Conservation (phyloP, 2,329 filamentous ascomycete genomes). For the Phyllosticta citriasiana region DNA sequence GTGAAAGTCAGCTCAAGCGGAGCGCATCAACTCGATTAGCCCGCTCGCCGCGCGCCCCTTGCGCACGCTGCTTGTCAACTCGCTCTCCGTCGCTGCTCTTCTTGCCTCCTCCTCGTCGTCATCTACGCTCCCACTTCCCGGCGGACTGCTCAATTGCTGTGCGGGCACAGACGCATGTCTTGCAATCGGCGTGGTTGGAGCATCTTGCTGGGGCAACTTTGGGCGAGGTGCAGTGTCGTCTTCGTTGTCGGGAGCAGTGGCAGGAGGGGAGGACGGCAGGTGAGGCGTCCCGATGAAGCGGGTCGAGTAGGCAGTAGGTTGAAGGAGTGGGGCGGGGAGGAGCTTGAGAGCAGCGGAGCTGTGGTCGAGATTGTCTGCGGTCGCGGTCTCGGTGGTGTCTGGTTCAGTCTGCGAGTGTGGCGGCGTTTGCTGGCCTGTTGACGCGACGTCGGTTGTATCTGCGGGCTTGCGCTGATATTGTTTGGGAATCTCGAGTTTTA, state of each 20-base stretch:
- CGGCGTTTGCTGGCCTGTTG: constrained; percentile 16
- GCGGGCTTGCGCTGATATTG: constrained; percentile 14
- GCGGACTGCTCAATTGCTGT: constrained; percentile 16
- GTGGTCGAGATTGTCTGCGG: constrained; percentile 20
- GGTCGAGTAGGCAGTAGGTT: constrained; percentile 29
- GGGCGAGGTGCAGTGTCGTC: constrained; percentile 14
- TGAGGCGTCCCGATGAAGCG: constrained; percentile 22
- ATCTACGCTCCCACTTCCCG: constrained; percentile 16
- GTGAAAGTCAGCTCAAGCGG: background rate
- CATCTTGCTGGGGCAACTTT: constrained; percentile 6
- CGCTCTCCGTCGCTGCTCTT: constrained; percentile 13
- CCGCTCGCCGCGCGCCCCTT: constrained; percentile 44
- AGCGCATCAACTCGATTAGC: constrained; percentile 38
- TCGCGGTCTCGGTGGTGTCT: constrained; percentile 18
- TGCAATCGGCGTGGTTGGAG: constrained; percentile 9
- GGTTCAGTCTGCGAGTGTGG: constrained; percentile 15
- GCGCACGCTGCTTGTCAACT: constrained; percentile 38
- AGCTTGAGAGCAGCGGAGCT: constrained; percentile 14
- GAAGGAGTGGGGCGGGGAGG: constrained; percentile 30
- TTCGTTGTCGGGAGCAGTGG: background rate
- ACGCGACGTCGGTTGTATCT: constrained; percentile 17
- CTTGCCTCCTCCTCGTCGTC: constrained; percentile 18
- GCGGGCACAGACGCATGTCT: constrained; percentile 9
- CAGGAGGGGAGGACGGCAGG: constrained; percentile 4
- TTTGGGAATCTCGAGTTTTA: constrained; percentile 38